phyloP scores from a whole-genome alignment of 2,329 filamentous ascomycete species.

The Penicillium sp. region DNA sequence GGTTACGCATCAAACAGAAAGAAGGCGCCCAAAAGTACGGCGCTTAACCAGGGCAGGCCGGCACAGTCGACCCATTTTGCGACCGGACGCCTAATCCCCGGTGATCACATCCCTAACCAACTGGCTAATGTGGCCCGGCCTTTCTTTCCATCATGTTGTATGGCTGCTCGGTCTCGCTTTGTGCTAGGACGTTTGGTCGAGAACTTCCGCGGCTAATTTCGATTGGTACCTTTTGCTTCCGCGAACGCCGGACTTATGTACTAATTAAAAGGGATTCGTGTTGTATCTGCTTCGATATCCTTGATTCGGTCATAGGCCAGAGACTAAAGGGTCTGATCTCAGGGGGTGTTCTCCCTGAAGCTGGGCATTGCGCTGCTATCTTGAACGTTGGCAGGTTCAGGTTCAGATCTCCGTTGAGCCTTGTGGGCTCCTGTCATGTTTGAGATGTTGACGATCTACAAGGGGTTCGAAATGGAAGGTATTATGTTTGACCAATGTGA shows the following conservation, averaged over 20 bases:
- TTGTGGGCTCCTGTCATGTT: constrained; percentile 17
- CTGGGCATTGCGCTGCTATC: constrained; percentile 8
- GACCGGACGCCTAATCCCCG: constrained; percentile 10
- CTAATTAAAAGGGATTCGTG: constrained; percentile 6
- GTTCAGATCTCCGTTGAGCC: constrained; percentile 1
- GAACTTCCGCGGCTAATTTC: constrained; percentile 7
- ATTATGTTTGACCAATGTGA: background rate
- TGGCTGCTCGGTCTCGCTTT: no score
- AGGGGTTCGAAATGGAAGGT: background rate
- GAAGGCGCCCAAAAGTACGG: constrained; percentile 22
- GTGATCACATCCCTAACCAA: constrained; percentile 7
- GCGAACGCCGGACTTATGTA: background rate
- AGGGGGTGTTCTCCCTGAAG: constrained; percentile 20
- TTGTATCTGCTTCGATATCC: constrained; percentile 1
- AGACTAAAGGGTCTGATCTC: constrained; percentile 26
- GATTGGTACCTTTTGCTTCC: background rate
- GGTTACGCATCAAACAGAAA: constrained; percentile 3
- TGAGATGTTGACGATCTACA: constrained; percentile 9
- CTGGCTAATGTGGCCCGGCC: background rate
- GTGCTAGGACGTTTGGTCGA: background rate
- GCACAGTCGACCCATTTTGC: constrained; percentile 19
- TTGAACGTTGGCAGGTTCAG: background rate
- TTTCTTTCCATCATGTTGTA: no score
- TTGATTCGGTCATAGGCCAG: constrained; percentile 7
- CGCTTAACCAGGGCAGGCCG: constrained; percentile 18